phyloP scores from a whole-genome alignment of 73 alveolate genomes.

The Uronychia binucleata region DNA sequence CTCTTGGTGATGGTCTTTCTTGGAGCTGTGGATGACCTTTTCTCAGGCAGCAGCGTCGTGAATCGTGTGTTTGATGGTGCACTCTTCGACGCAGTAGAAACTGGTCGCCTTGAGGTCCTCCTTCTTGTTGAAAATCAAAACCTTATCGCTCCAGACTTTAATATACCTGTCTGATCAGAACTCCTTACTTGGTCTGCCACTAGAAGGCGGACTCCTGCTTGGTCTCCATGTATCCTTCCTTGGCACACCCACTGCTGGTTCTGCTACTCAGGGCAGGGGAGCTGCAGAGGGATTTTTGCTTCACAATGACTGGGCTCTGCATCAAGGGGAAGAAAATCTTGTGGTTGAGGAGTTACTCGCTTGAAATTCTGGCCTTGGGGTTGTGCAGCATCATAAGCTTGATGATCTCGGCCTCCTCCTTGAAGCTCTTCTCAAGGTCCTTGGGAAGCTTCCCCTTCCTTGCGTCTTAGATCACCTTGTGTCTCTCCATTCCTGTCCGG shows the following conservation, averaged over 20 bases:
- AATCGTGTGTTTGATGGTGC: no score
- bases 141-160: no score
- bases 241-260: not conserved
- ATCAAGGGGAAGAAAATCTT: not conserved
- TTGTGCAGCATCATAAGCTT: not conserved
- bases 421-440: conserved; percentile 4
- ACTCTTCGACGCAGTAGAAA: no score
- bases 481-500: conserved; percentile 20
- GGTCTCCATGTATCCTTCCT: not conserved
- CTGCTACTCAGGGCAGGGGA: not conserved
- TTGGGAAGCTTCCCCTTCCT: conserved; percentile 25
- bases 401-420: conserved; percentile 9
- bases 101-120: no score
- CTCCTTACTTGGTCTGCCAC: no score
- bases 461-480: conserved; percentile 18
- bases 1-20: no score
- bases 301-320: not conserved
- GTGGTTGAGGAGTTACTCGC: not conserved
- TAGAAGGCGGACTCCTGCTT: not conserved
- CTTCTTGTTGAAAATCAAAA: no score
- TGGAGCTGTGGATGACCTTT: no score
- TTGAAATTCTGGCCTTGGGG: not conserved
- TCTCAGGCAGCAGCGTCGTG: no score
- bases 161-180: no score
- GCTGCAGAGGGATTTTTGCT: not conserved